A percentile compares a stretch with the other conserved stretches of the same genome.
Conservation (phyloP, 768 basidiomycete genomes). For the Suillus tomentosus region DNA sequence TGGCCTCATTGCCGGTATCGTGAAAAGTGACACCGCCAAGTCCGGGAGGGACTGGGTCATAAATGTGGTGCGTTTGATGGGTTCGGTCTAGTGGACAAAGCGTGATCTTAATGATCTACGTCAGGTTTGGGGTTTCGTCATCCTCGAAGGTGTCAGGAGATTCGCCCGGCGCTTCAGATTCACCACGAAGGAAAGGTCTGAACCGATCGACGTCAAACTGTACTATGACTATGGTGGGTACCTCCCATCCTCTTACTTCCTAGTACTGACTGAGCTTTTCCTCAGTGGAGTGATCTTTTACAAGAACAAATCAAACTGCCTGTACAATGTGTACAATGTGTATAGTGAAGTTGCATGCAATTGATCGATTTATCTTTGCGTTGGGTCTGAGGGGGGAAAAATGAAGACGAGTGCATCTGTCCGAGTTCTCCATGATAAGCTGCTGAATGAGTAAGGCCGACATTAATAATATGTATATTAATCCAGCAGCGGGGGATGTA, state of each 20-base stretch:
- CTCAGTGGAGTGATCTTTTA: neutral
- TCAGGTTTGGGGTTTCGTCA: constrained; percentile 59
- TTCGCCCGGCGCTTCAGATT: constrained; percentile 60
- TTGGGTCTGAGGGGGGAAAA: neutral
- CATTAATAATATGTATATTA: neutral
- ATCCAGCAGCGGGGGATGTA: neutral
- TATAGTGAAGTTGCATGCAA: neutral
- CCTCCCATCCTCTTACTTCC: neutral
- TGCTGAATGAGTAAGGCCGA: neutral
- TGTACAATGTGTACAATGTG: neutral
- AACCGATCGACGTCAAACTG: constrained; percentile 3
- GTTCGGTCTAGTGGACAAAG: neutral
- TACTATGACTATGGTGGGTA: constrained; percentile 4
- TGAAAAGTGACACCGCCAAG: constrained; percentile 61
- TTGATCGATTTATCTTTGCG: neutral
- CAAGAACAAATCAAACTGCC: neutral
- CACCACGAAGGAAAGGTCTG: constrained; percentile 30
- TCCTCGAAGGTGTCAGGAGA: constrained; percentile 51
- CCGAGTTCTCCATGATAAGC: neutral
- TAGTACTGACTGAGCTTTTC: neutral
- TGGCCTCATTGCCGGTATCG: constrained; percentile 32
- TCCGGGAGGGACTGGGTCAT: constrained; percentile 58
- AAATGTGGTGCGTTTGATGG: constrained; percentile 46
- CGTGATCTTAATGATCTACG: neutral
- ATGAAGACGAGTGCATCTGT: neutral